Percentiles rank a stretch among this genome's conserved stretches.
These are phyloP conservation scores for Microstegium vimineum DNA, from an alignment of 176 grass and related monocot species.

Conservation along the genomic window DNA sequence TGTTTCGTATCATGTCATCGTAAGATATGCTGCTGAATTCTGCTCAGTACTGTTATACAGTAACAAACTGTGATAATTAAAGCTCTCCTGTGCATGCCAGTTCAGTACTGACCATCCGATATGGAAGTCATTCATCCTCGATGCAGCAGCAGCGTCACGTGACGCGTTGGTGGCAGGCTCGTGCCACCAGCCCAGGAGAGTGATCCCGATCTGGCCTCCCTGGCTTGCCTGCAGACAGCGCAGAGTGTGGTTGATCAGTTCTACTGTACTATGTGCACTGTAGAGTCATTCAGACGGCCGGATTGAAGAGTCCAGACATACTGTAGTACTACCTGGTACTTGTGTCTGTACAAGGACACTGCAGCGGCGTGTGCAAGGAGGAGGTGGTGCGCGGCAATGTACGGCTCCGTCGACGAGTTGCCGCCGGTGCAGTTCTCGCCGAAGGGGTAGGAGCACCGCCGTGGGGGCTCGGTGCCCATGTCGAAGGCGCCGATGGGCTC, in stretches of 20 bases:
- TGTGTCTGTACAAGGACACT: slow-evolving; percentile 51
- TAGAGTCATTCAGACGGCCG: too few relatives aligned
- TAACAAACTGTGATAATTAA: neutral
- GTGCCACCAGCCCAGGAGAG: slow-evolving; percentile 60
- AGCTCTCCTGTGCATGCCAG: neutral
- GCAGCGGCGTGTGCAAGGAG: slow-evolving; percentile 49
- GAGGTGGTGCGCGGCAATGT: slow-evolving; percentile 44
- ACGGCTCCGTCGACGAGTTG: slow-evolving; percentile 62
- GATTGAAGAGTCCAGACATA: too few relatives aligned
- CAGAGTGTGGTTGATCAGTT: neutral
- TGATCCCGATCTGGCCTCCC: slow-evolving; percentile 65
- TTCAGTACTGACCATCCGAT: slow-evolving; percentile 58
- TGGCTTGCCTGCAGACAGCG: slow-evolving; percentile 21
- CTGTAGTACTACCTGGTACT: too few relatives aligned
- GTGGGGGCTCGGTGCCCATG: slow-evolving; percentile 25
- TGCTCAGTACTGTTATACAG: neutral
- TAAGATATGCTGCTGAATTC: neutral
- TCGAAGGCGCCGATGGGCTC: slow-evolving; percentile 53
- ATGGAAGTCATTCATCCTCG: slow-evolving; percentile 72
- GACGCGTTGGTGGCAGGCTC: slow-evolving; percentile 38
- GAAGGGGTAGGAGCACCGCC: slow-evolving; percentile 62
- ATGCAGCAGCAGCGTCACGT: slow-evolving; percentile 50
- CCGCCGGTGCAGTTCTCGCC: slow-evolving; percentile 50
- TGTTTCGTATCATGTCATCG: slow-evolving; percentile 1
- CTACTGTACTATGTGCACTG: too few relatives aligned